Conservation (phyloP, 2,329 filamentous ascomycete species). For the Aspergillus luchuensis region DNA sequence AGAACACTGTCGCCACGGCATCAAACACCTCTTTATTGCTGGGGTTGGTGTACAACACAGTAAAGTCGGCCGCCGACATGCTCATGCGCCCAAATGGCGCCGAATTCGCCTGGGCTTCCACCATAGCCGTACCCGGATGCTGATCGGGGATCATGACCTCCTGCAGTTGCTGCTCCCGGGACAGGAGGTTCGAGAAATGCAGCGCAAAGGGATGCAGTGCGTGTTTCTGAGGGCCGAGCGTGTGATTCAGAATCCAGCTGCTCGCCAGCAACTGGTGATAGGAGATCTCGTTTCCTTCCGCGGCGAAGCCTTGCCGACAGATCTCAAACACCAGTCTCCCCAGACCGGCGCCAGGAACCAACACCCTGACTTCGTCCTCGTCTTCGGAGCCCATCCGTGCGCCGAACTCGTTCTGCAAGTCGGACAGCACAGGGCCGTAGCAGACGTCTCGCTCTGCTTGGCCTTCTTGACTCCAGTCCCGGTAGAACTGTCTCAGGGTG, state of each 20-base stretch:
- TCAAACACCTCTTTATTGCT: constrained; percentile 68
- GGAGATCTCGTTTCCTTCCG: constrained; percentile 93
- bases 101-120: constrained; percentile 32
- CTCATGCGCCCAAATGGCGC: constrained; percentile 69
- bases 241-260: constrained; percentile 58
- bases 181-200: constrained; percentile 81
- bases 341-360: constrained; percentile 88
- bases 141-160: constrained; percentile 78
- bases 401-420: constrained; percentile 57
- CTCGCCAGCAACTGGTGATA: constrained; percentile 95
- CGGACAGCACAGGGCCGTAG: constrained; percentile 71
- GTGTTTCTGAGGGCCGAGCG: constrained; percentile 62
- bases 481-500: constrained; percentile 89
- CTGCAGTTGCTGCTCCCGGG: constrained; percentile 72
- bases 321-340: constrained; percentile 89
- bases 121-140: constrained; percentile 64
- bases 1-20: constrained; percentile 87
- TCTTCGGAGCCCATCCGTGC: constrained; percentile 23
- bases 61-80: constrained; percentile 92
- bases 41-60: constrained; percentile 74
- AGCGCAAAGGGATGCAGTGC: constrained; percentile 83
- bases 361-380: constrained; percentile 60
- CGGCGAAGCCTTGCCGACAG: constrained; percentile 68
- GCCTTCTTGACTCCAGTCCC: constrained; percentile 88
- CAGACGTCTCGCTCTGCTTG: constrained; percentile 71